Conservation (phyloP, 2,329 filamentous ascomycete genomes). For the Orbilia brochopaga region DNA sequence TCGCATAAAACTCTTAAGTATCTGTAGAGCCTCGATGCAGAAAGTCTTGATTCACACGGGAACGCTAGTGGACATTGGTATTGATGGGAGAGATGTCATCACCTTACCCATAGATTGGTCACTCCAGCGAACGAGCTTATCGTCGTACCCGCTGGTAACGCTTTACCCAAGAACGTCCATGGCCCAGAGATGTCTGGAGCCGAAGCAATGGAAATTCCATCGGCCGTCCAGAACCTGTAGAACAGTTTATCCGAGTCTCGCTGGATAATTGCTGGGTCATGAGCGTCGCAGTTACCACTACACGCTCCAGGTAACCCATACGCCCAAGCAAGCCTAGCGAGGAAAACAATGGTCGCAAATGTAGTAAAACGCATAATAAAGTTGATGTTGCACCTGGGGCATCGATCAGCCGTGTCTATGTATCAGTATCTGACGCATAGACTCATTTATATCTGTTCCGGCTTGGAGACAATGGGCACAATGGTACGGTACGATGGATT, state of each 20-base stretch:
- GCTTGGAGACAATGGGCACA: too few relatives aligned
- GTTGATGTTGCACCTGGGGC: too few relatives aligned
- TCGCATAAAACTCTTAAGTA: neutral
- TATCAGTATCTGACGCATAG: too few relatives aligned
- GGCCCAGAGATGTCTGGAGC: slow-evolving; percentile 58
- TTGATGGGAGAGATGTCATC: too few relatives aligned
- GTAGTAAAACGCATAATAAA: too few relatives aligned
- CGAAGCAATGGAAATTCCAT: slow-evolving; percentile 59
- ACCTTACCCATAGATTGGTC: slow-evolving; percentile 58
- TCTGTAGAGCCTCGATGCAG: neutral
- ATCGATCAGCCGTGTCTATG: too few relatives aligned
- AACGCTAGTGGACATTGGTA: too few relatives aligned
- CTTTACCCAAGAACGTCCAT: slow-evolving; percentile 60
- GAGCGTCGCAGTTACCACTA: slow-evolving; percentile 58
- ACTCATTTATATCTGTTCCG: too few relatives aligned
- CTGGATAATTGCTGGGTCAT: slow-evolving; percentile 59
- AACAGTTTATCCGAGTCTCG: slow-evolving; percentile 59
- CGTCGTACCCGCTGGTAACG: slow-evolving; percentile 57
- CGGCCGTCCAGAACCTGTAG: slow-evolving; percentile 60
- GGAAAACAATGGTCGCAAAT: too few relatives aligned
- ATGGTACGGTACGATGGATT: too few relatives aligned
- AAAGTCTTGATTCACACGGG: neutral
- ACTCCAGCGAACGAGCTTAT: slow-evolving; percentile 59
- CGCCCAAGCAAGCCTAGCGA: too few relatives aligned
- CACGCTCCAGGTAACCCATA: slow-evolving; percentile 57